Base-by-base conservation (phyloP, 164 flowering plant species). In the Liquidambar formosana region DNA sequence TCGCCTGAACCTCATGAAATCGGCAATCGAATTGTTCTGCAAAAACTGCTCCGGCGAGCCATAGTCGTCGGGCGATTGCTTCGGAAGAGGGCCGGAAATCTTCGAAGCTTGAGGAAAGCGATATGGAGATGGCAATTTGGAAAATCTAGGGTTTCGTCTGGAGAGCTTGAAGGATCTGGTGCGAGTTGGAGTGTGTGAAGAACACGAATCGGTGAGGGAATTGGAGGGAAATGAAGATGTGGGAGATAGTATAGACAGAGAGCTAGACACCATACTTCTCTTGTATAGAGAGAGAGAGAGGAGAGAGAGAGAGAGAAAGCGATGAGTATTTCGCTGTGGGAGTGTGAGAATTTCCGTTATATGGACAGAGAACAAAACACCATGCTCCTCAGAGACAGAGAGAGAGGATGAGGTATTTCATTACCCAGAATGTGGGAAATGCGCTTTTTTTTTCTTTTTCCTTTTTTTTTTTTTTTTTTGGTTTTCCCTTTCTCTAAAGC, bases 1-100 rank as follows among this genome's bases (percentile, higher is more conserved):
- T 60, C 64, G 68, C 47, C 71, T 82, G 68, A 90, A 93, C 71
- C 97, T 86, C 96, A 93, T 86, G 81, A 91, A 95, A 85, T 95
- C 99, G 1, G 90, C 91, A n/a, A 91, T 85, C 0, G 94, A 83
- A 73, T 84, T 91, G 80, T 78, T 84, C 66, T 73, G 69, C 38
- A 79, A 59, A 66, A 93, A 91, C 69, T 82, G 76, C 57, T 81
- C 86, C 8, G 86, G 66, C 9, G 82, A 72, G 15, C 78, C 88
- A 81, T 84, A 83, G n/a, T 84, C 87, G 1, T 47, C 49, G 5
- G 15, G 10, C 13, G 65, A 27, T 11, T 72, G 70, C 48, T 68
- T 58, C 12, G 75, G 49, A 16, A 67, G 69, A 63, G 70, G 66
- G 44, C 77, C 76, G 19, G 58, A 38, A 43, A 75, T 61, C 44